Conservation (phyloP, 768 basidiomycete genomes). For the Russula emetica region DNA sequence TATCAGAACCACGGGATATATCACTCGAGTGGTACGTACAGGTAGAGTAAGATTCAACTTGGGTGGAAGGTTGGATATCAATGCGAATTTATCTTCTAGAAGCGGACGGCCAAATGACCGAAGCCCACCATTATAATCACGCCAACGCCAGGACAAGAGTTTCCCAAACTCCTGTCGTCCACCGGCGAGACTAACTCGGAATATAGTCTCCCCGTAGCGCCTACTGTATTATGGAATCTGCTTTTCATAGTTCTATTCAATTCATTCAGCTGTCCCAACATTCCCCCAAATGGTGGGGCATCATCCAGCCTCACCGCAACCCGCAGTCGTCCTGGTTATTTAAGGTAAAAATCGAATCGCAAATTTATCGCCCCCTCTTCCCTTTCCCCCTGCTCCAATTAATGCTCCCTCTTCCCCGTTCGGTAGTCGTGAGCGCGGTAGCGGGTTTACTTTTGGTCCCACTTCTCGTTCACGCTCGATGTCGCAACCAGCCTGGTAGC, state of each 20-base stretch:
- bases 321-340: background rate
- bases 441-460: background rate
- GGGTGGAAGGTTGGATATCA: too few relatives aligned
- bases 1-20: too few relatives aligned
- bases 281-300: background rate
- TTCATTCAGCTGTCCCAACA: background rate
- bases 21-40: too few relatives aligned
- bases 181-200: background rate
- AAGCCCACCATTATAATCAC: background rate
- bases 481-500: slow-evolving; percentile 28
- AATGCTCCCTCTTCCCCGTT: background rate
- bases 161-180: background rate
- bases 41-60: too few relatives aligned
- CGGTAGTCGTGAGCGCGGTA: background rate
- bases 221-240: background rate
- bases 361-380: background rate
- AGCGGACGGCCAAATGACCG: too few relatives aligned
- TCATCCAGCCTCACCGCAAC: background rate
- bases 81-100: too few relatives aligned
- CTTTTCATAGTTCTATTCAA: background rate
- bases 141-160: background rate
- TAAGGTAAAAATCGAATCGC: background rate
- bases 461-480: background rate
- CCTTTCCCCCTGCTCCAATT: background rate
- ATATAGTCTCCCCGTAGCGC: background rate